Conservation (phyloP, 73 alveolate genomes). For the Paramecium biaurelia region DNA sequence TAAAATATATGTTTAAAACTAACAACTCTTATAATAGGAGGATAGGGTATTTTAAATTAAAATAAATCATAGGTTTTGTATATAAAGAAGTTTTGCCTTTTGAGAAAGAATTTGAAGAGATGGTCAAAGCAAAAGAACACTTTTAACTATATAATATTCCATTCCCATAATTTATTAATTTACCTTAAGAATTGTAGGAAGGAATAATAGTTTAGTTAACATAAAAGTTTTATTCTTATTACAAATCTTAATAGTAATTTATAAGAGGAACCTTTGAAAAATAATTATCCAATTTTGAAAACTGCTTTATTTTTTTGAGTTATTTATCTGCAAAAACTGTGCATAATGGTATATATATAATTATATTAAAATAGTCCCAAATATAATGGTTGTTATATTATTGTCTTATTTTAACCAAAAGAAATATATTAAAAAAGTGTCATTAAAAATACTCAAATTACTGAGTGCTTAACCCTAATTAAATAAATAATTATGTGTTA, state of each 20-base stretch:
- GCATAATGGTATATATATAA: background rate
- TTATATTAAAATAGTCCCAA: background rate
- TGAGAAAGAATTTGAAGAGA: background rate
- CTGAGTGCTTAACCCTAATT: background rate
- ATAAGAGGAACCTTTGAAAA: slow-evolving; percentile 12
- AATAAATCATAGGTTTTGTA: background rate
- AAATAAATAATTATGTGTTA: background rate
- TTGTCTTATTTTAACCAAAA: background rate
- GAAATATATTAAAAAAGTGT: background rate
- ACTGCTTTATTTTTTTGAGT: background rate
- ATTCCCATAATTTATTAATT: background rate
- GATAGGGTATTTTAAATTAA: background rate
- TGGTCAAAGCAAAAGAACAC: background rate
- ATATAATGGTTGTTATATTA: background rate
- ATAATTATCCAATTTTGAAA: background rate
- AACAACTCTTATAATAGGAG: background rate
- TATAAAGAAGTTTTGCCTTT: background rate
- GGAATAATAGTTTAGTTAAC: background rate
- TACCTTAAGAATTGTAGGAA: background rate
- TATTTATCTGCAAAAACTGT: background rate
- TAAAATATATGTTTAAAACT: background rate
- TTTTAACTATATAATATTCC: background rate
- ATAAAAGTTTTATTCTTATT: background rate
- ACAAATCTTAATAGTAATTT: background rate
- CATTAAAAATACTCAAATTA: background rate